Percentiles rank a stretch among this genome's conserved stretches.
phyloP scores from a whole-genome alignment of 2,329 filamentous ascomycete genomes.

The Scedosporium apiospermum region DNA sequence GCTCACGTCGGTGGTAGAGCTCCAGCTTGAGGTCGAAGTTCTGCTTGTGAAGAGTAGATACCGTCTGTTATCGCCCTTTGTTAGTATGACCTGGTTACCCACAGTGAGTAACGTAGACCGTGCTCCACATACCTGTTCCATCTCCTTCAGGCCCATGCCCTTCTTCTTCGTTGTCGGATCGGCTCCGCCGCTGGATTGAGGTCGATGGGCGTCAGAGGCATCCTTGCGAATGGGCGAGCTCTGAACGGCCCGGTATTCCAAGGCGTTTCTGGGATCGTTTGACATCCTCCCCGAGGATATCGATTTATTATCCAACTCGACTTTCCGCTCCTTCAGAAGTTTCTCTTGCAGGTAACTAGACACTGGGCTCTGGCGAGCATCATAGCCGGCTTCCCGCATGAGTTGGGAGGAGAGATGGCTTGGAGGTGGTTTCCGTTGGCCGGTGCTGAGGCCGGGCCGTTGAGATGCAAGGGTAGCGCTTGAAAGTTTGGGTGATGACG shows the following conservation, averaged over 20 bases:
- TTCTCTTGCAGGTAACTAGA: constrained; percentile 47
- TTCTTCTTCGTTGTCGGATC: constrained; percentile 35
- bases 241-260: constrained; percentile 18
- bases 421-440: constrained; percentile 15
- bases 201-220: constrained; percentile 26
- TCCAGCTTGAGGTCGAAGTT: constrained; percentile 72
- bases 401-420: constrained; percentile 16
- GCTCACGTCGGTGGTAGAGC: constrained; percentile 58
- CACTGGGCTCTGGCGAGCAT: constrained; percentile 29
- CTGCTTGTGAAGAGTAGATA: constrained; percentile 62
- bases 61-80: constrained; percentile 30
- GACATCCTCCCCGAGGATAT: constrained; percentile 7
- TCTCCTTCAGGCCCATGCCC: constrained; percentile 55
- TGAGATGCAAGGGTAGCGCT: constrained; percentile 26
- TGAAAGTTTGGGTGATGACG: constrained; percentile 24
- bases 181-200: constrained; percentile 30
- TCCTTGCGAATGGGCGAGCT: constrained; percentile 12
- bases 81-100: background rate
- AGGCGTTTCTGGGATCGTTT: constrained; percentile 24
- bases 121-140: constrained; percentile 46
- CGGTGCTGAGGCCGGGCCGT: constrained; percentile 29
- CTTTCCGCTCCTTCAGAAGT: constrained; percentile 39
- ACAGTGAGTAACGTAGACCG: background rate
- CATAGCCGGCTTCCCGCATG: constrained; percentile 26
- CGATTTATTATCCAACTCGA: constrained; percentile 34